Base-by-base conservation (phyloP, 169 alveolate species). In the Cryptosporidium viatorum region DNA sequence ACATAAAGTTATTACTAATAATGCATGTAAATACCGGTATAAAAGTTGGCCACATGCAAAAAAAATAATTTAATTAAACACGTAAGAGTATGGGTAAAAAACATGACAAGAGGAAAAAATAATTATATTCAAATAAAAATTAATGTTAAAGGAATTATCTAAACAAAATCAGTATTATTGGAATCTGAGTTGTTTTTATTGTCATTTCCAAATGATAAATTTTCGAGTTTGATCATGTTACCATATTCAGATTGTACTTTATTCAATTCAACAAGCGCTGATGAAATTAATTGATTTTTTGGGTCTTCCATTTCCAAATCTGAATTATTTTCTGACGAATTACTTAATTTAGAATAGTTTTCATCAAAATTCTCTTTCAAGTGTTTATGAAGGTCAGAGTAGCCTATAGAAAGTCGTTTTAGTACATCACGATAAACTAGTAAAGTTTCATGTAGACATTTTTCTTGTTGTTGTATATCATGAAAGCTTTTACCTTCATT, bases 401-500 rank as follows among this genome's bases (percentile, higher is more conserved):
- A 80, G 5, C 80, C 23, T 41, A 31, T 21, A 23, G 73, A 65
- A 8, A 80, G 68, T 1, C 75, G 55, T 39, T 62, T 80, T 26
- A 80, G 21, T 43, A 80, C 89, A 41, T 80, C 89, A 43, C 75
- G 89, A 62, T 80, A 80, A 41, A 80, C 89, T 29, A 62, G 80
- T 45, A 80, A 59, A 18, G 89, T 80, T 23, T 80, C 89, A 41
- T 80, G 89, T 33, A 80, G 43, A 43, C 89, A 80, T 45, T 80
- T 80, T 48, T 80, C 89, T 67, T 80, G 89, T 62, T 80, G 89
- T 45, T 80, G 89, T 9, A 80, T 80, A 35, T 80, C 89, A 67
- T 80, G 89, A 18, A 80, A 41, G 33, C 52, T 67, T 29, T 60
- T 80, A 14, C 89, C 89, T 3, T 80, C 69, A 41, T 80, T 80